phyloP scores from a whole-genome alignment of 1,284 basidiomycete species.

The Rhodofomes roseus region DNA sequence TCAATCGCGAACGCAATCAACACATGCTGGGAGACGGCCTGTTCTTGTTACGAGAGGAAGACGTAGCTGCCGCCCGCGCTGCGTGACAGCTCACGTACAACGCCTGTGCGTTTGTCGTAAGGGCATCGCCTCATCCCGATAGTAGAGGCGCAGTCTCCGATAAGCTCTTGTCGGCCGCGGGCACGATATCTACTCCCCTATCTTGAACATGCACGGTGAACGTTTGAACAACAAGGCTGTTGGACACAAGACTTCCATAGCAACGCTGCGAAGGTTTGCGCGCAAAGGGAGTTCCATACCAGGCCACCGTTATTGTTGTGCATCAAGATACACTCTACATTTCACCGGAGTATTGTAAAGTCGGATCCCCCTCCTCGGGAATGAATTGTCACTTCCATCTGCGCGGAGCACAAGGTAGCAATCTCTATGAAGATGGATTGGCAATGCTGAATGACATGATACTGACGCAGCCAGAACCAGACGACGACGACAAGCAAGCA shows the following conservation, averaged over 20 bases:
- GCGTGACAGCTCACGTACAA: not conserved
- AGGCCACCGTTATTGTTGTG: not conserved
- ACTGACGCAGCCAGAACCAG: not conserved
- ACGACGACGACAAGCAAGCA: not conserved
- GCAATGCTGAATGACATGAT: not conserved
- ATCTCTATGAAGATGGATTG: not conserved
- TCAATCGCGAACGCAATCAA: not conserved
- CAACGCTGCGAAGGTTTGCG: not conserved
- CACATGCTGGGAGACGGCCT: not conserved
- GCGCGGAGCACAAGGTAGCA: not conserved
- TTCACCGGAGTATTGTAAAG: not conserved
- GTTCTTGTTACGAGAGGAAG: not conserved
- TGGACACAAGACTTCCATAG: not conserved
- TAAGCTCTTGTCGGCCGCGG: not conserved
- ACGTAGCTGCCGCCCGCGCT: not conserved
- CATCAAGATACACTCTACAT: not conserved
- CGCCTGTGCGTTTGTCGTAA: not conserved
- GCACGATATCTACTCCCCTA: not conserved
- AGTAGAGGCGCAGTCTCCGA: not conserved
- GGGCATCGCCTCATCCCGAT: not conserved
- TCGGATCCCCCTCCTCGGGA: not conserved
- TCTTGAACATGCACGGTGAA: not conserved
- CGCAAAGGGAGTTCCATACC: not conserved
- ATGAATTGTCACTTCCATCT: not conserved
- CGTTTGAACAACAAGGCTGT: not conserved